A percentile compares a stretch with the other conserved stretches of the same genome.
These are phyloP conservation scores for Diddensiella caesifluorescens DNA, from an alignment of 805 yeast species.

Conservation along the genomic window DNA sequence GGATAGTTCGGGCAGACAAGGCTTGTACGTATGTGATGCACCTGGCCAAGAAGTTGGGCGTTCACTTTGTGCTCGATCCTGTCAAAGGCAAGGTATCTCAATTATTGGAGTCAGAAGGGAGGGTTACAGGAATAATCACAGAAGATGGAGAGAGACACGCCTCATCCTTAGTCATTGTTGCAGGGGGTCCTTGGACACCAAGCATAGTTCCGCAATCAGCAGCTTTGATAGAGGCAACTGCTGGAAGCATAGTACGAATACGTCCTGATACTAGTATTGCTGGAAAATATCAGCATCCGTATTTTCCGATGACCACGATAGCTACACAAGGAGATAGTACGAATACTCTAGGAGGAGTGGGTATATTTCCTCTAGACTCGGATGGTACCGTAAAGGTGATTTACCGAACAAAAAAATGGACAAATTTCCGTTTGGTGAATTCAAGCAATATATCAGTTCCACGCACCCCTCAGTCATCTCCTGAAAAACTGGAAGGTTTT, in stretches of 20 bases:
- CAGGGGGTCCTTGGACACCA: constrained; percentile 13
- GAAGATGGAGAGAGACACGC: constrained; percentile 7
- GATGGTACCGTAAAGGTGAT: constrained; percentile 9
- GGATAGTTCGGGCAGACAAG: constrained; percentile 6
- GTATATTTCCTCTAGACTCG: constrained; percentile 11
- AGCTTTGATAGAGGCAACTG: constrained; percentile 9
- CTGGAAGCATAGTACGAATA: constrained; percentile 6
- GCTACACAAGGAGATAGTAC: constrained; percentile 7
- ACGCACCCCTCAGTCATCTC: constrained; percentile 4
- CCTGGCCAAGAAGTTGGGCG: constrained; percentile 6
- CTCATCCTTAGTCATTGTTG: constrained; percentile 9
- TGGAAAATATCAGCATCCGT: constrained; percentile 6
- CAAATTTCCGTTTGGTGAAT: constrained; percentile 6
- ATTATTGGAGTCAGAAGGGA: not conserved
- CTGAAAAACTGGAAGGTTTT: not conserved
- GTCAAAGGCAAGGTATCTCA: constrained; percentile 1
- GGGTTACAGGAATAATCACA: constrained; percentile 8
- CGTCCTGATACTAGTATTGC: constrained; percentile 8
- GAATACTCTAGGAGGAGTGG: constrained; percentile 9
- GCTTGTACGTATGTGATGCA: constrained; percentile 8
- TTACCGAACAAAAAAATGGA: constrained; percentile 7
- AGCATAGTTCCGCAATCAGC: constrained; percentile 5
- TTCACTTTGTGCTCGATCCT: constrained; percentile 7
- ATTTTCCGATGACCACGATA: constrained; percentile 7
- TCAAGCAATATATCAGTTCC: constrained; percentile 8